Conservation (phyloP, 2,329 filamentous ascomycete genomes). For the Trichoderma arundinaceum region DNA sequence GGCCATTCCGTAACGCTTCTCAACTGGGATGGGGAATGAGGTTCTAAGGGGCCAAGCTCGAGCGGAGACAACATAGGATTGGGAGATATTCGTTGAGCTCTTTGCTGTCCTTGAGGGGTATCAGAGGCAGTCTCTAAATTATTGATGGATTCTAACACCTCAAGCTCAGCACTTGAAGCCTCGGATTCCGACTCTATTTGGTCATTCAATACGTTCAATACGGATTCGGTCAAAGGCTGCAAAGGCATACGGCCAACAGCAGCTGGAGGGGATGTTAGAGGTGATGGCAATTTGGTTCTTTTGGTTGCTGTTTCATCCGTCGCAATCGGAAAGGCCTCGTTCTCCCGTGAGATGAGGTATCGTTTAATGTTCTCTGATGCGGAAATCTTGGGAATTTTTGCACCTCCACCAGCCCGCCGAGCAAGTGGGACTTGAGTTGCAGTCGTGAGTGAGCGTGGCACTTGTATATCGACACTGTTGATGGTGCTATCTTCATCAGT, state of each 20-base stretch:
- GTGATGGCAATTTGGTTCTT: not conserved
- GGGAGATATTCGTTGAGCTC: not conserved
- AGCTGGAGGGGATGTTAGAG: not conserved
- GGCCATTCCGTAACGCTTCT: slow-evolving; percentile 29
- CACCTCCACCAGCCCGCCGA: slow-evolving; percentile 16
- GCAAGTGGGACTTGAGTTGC: not conserved
- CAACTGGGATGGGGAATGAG: not conserved
- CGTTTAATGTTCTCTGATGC: slow-evolving; percentile 40
- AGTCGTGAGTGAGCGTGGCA: slow-evolving; percentile 34
- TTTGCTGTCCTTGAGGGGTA: not conserved
- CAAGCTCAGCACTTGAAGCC: slow-evolving; percentile 3
- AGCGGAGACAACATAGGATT: not conserved
- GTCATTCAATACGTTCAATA: slow-evolving; percentile 35
- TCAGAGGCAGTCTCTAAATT: not conserved
- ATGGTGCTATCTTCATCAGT: slow-evolving; percentile 40
- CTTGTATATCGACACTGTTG: slow-evolving; percentile 38
- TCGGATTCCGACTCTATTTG: slow-evolving; percentile 32
- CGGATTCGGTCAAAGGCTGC: slow-evolving; percentile 32
- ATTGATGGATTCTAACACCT: not conserved
- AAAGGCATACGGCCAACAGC: slow-evolving; percentile 31
- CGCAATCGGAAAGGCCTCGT: slow-evolving; percentile 43
- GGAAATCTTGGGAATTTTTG: slow-evolving; percentile 17
- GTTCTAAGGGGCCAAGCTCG: not conserved
- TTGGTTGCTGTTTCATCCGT: slow-evolving; percentile 45
- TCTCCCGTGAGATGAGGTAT: slow-evolving; percentile 40